These are phyloP conservation scores for Xenoacremonium recifei DNA, from an alignment of 2,329 filamentous ascomycete genomes.

Conservation along the genomic window DNA sequence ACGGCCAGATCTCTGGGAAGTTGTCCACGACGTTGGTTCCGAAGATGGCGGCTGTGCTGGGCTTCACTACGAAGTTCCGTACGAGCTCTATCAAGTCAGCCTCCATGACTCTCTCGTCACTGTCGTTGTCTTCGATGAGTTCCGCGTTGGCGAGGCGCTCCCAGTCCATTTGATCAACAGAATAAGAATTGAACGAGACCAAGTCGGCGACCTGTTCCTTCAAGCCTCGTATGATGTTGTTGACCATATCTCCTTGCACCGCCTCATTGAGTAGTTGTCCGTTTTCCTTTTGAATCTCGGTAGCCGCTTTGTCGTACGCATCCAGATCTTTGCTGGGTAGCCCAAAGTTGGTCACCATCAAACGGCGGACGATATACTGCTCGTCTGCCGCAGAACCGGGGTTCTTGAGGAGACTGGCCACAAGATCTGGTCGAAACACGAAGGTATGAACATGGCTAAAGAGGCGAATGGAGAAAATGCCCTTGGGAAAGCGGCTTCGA, in stretches of 20 bases:
- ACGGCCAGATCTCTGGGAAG: conserved; percentile 36
- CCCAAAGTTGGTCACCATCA: conserved; percentile 34
- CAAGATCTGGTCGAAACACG: conserved; percentile 31
- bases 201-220: conserved; percentile 32
- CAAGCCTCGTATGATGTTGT: conserved; percentile 17
- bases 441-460: conserved; percentile 33
- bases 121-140: conserved; percentile 24
- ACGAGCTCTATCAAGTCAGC: conserved; percentile 33
- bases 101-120: conserved; percentile 28
- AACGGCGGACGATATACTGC: conserved; percentile 20
- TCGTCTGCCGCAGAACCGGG: conserved; percentile 26
- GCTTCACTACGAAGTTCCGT: conserved; percentile 34
- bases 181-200: conserved; percentile 37
- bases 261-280: conserved; percentile 25
- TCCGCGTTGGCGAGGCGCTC: conserved; percentile 33
- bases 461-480: conserved; percentile 35
- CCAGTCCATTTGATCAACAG: conserved; percentile 39
- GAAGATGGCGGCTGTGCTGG: conserved; percentile 34
- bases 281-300: conserved; percentile 27
- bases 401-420: conserved; percentile 27
- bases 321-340: conserved; percentile 26
- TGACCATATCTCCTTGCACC: conserved; percentile 21
- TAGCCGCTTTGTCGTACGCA: conserved; percentile 29
- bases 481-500: conserved; percentile 30
- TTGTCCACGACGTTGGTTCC: conserved; percentile 42